Evolutionary conservation across 1,284 basidiomycete species (phyloP).

Genomic region (Boletus mariae): DNA sequence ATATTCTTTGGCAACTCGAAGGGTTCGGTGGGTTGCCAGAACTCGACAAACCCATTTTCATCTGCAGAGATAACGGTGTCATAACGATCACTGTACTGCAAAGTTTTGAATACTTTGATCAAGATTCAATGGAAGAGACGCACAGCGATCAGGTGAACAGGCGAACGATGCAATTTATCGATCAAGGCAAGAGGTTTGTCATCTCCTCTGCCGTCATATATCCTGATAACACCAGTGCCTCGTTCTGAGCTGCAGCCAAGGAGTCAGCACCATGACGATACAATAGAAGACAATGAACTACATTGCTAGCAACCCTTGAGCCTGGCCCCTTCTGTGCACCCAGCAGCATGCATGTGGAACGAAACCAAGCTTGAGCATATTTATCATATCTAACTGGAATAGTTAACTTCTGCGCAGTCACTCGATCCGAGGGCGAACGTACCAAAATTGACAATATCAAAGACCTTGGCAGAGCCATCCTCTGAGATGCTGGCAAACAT

Average conservation of each 20-base stretch:
- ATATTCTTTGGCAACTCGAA: slow-evolving; percentile 80
- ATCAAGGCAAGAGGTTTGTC: slow-evolving; percentile 74
- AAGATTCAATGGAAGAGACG: slow-evolving; percentile 31
- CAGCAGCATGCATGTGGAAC: slow-evolving; percentile 87
- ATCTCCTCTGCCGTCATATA: slow-evolving; percentile 92
- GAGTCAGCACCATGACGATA: slow-evolving; percentile 5
- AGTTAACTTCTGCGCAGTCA: not conserved
- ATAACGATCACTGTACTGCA: slow-evolving; percentile 85
- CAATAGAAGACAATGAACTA: slow-evolving; percentile 36
- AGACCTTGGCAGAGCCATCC: slow-evolving; percentile 86
- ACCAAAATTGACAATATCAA: slow-evolving; percentile 98
- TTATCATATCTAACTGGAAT: slow-evolving; percentile 84
- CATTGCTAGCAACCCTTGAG: slow-evolving; percentile 86
- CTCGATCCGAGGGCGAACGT: slow-evolving; percentile 8
- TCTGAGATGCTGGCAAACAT: slow-evolving; percentile 88
- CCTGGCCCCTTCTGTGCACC: slow-evolving; percentile 88
- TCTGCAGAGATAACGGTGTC: slow-evolving; percentile 94
- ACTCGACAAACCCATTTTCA: slow-evolving; percentile 93
- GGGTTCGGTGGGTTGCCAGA: slow-evolving; percentile 89
- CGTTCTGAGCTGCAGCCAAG: slow-evolving; percentile 66
- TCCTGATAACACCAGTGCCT: slow-evolving; percentile 68
- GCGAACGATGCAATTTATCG: slow-evolving; percentile 76
- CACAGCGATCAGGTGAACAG: slow-evolving; percentile 89
- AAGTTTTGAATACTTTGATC: slow-evolving; percentile 4
- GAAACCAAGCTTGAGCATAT: slow-evolving; percentile 89